Percentiles rank a stretch among this genome's conserved stretches.
Evolutionary conservation across 441 rosid genomes (phyloP).

Genomic region (Omphalea diandra): DNA sequence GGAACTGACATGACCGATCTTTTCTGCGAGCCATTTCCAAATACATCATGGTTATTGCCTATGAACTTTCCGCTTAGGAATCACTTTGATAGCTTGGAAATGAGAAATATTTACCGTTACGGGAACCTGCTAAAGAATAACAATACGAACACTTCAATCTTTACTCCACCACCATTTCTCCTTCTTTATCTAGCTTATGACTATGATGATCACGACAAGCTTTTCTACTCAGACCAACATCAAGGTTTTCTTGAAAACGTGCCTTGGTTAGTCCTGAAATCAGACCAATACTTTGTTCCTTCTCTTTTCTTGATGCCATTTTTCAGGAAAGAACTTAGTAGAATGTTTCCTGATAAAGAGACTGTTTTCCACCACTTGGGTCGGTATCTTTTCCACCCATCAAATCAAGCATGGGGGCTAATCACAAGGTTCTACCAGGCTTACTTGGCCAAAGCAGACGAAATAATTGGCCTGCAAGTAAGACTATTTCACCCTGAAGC

Average conservation of each 20-base stretch:
- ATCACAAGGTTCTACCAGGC: conserved; percentile 8
- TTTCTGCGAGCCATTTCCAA: conserved; percentile 78
- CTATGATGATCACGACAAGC: conserved; percentile 27
- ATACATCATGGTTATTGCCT: conserved; percentile 69
- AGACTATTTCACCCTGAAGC: conserved; percentile 41
- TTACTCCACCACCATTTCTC: conserved; percentile 29
- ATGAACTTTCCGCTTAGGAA: conserved; percentile 47
- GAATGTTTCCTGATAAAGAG: conserved; percentile 10
- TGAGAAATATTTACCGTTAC: conserved; percentile 26
- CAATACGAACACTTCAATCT: conserved; percentile 13
- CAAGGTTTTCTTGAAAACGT: background rate
- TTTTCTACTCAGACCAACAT: background rate
- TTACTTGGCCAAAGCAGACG: conserved; percentile 40
- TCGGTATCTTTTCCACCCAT: conserved; percentile 8
- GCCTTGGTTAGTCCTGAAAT: conserved; percentile 7
- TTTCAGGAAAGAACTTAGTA: conserved; percentile 6
- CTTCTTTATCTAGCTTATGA: conserved; percentile 49
- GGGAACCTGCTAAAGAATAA: conserved; percentile 50
- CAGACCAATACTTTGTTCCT: conserved; percentile 14
- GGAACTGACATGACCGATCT: conserved; percentile 57
- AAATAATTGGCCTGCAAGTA: conserved; percentile 62
- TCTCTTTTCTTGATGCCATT: conserved; percentile 10
- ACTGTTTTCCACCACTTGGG: conserved; percentile 13
- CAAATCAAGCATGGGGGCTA: conserved; percentile 18
- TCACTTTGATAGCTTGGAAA: conserved; percentile 31